Evolutionary conservation across 345 rosid genomes (phyloP), one percentile per base, ranked within the genome.

Genomic region (Eucalyptus melliodora): DNA sequence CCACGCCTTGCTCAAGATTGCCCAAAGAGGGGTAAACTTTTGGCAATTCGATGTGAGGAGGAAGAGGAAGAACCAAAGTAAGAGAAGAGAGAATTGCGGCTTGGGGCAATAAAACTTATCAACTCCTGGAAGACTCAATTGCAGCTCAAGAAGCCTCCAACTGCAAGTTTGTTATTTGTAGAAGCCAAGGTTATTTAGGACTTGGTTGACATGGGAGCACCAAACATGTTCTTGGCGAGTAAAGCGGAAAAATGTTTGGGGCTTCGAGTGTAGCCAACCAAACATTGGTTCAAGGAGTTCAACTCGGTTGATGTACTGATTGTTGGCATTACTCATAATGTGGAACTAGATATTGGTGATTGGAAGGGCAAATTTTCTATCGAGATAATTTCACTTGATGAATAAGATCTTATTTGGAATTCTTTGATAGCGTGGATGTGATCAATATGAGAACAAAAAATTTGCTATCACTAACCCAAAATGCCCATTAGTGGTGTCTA

Each of bases 281-380:
- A 24, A 59, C 67, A 59, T 59, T 0, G 2, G n/a, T 11, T 59
- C 67, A 59, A 59, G 67, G n/a, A 11, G n/a, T 5, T 59, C 67
- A 11, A 59, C 67, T 59, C 26, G 67, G 67, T 24, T 59, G 67
- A 59, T 59, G 13, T 26, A 26, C 7, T 26, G 0, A 6, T 3
- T 6, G 24, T 59, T 59, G n/a, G 67, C n/a, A 59, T 59, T 26
- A 11, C n/a, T 59, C 8, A 11, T 0, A 5, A 59, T 0, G 1
- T 26, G 62, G n/a, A 26, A 59, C 67, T 26, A 59, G 4, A 26
- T 6, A 59, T 26, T 11, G 67, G 8, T 59, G 67, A 11, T 11
- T 59, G 67, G n/a, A 59, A 26, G 30, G 67, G 30, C 4, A 59
- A 59, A 59, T 59, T 59, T 26, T 24, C n/a, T 59, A 59, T 59